phyloP scores from a whole-genome alignment of 2,329 filamentous ascomycete species.

The Colletotrichum musae region DNA sequence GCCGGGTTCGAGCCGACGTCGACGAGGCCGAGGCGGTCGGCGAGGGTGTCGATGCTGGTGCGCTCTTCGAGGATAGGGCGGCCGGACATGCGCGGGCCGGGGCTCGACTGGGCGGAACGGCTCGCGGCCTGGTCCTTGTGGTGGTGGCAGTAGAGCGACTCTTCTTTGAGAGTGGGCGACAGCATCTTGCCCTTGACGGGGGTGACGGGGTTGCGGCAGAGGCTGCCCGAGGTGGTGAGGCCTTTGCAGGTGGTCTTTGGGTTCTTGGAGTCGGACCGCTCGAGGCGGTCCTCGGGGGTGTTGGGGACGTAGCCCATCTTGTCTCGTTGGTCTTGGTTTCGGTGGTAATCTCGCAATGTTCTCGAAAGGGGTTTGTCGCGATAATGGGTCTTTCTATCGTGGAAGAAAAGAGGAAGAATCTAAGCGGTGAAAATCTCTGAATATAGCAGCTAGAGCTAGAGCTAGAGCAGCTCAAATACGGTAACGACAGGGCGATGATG shows the following conservation, averaged over 20 bases:
- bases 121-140: conserved; percentile 90
- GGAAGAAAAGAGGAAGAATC: no score
- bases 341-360: background rate
- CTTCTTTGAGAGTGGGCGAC: conserved; percentile 56
- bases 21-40: conserved; percentile 83
- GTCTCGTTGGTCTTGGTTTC: conserved; percentile 22
- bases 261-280: conserved; percentile 87
- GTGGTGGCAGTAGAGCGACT: conserved; percentile 90
- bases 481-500: conserved; percentile 13
- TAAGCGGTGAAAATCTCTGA: no score
- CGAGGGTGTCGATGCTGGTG: conserved; percentile 88
- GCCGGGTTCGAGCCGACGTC: conserved; percentile 64
- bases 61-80: conserved; percentile 74
- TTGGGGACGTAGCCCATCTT: conserved; percentile 76
- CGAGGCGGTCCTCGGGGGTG: conserved; percentile 86
- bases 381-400: background rate
- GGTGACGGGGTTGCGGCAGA: conserved; percentile 82
- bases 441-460: no score
- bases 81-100: conserved; percentile 57
- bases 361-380: background rate
- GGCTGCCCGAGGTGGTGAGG: conserved; percentile 84
- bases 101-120: conserved; percentile 61
- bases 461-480: background rate
- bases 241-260: conserved; percentile 89
- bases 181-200: conserved; percentile 46